Evolutionary conservation across 352 stramenopile species (phyloP), one percentile per base, ranked within the genome.

Genomic region (Pythium aristosporum): DNA sequence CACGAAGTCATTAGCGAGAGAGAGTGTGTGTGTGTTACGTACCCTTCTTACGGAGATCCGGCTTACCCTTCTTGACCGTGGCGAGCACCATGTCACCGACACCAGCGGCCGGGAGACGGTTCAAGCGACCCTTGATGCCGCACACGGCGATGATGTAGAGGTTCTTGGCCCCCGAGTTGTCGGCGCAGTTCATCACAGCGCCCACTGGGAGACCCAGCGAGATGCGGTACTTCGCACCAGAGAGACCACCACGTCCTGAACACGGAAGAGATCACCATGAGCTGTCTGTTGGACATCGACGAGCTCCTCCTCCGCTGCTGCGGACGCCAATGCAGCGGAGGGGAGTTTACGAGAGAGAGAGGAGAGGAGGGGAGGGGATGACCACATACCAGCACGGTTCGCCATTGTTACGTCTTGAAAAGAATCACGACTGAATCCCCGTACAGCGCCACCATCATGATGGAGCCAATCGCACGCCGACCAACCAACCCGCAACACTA

Each of bases 11-110:
- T 44, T 41, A 57, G 28, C 20, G 21, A 10, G 18, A 46, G 21
- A 10, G 18, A 46, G 1, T 46, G 39, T n/a, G 39, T n/a, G 21
- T 49, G 49, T 55, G 25, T 30, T 30, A 65, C 71, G 73, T 75
- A 86, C 73, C 76, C 89, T 99, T 99, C 92, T 99, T 99, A 87
- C 98, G 92, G 63, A 99, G 95, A 82, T 99, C 98, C 43, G 98
- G 98, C 96, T 99, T 99, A 89, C 98, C 98, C 96, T 99, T 99
- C 93, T 99, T 99, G 21, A 99, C 97, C 48, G 97, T 99, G 68
- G 93, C 97, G 91, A 99, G 98, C 72, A 99, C 97, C 97, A 99
- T 99, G 86, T 99, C 98, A 74, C 98, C 98, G 41, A 98, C 91
- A 97, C 89, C 89, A 65, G 97, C 97, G 71, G 98, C 97, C 63